Conservation (phyloP, 331 rosid species). For the Phaseolus coccineus region DNA sequence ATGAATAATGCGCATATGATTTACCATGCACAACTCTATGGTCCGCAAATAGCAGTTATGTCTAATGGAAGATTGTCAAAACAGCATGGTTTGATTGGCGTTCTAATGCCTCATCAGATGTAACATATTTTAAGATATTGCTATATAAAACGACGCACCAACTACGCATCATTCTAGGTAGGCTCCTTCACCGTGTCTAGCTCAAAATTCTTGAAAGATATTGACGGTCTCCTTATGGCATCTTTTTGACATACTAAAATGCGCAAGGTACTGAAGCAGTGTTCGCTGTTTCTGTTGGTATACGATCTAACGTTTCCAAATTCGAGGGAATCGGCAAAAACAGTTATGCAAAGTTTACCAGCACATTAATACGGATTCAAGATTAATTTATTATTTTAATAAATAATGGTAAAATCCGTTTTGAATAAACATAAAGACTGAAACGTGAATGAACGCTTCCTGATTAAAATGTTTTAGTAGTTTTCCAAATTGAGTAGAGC, state of each 20-base stretch:
- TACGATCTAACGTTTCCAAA: not conserved
- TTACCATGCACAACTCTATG: not conserved
- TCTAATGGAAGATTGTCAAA: not conserved
- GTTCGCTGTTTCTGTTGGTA: not conserved
- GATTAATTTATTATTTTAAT: not conserved
- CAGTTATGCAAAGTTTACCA: not conserved
- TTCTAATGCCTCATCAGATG: not conserved
- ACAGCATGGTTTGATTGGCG: not conserved
- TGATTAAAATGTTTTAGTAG: not conserved
- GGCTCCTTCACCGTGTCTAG: not conserved
- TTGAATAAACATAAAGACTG: not conserved
- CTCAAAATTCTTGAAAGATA: not conserved
- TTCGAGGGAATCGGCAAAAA: not conserved
- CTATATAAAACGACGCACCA: not conserved
- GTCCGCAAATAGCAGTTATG: conserved; percentile 6
- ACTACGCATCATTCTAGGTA: not conserved
- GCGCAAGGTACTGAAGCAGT: too few relatives aligned
- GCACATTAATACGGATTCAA: not conserved
- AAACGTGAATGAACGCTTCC: not conserved
- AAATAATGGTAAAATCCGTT: not conserved
- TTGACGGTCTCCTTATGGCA: not conserved
- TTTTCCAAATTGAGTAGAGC: not conserved
- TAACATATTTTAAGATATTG: not conserved
- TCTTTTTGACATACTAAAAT: too few relatives aligned
- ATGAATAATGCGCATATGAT: not conserved